Evolutionary conservation across 2,329 filamentous ascomycete genomes (phyloP).

Genomic region (Xylaria sp.): DNA sequence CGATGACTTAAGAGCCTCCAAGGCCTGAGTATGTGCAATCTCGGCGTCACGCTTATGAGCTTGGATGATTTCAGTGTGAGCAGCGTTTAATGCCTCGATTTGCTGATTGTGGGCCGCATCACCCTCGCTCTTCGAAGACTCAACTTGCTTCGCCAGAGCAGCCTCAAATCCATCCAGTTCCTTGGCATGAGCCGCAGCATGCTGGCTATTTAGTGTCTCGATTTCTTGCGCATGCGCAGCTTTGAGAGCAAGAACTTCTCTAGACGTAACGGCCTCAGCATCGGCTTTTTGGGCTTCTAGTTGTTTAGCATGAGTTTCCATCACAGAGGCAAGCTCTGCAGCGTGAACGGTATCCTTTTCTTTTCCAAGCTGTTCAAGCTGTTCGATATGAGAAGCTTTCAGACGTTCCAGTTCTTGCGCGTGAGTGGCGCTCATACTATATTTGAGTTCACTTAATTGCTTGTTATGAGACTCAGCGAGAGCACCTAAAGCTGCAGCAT

Average conservation of each 20-base stretch:
- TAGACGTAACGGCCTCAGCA: conserved; percentile 43
- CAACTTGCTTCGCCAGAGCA: conserved; percentile 49
- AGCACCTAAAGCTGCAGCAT: conserved; percentile 42
- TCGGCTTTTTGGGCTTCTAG: conserved; percentile 46
- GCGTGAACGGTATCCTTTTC: conserved; percentile 42
- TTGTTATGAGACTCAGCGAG: conserved; percentile 34
- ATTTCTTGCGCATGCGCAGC: conserved; percentile 48
- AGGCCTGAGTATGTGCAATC: conserved; percentile 42
- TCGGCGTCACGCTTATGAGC: conserved; percentile 50
- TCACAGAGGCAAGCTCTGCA: conserved; percentile 44
- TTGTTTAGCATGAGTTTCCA: conserved; percentile 45
- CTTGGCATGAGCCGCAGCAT: conserved; percentile 47
- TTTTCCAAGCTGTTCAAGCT: conserved; percentile 42
- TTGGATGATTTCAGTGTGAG: conserved; percentile 49
- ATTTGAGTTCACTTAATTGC: conserved; percentile 38
- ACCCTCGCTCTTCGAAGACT: conserved; percentile 50
- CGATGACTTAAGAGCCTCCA: conserved; percentile 47
- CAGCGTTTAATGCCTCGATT: conserved; percentile 49
- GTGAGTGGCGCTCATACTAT: conserved; percentile 36
- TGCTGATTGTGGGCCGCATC: conserved; percentile 46
- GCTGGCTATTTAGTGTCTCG: conserved; percentile 45
- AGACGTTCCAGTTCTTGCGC: conserved; percentile 40
- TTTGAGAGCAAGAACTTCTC: conserved; percentile 47
- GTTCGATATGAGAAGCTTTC: conserved; percentile 35
- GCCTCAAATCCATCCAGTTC: conserved; percentile 50